phyloP scores from a whole-genome alignment of 805 yeast genomes.

The Debaryomyces prosopidis region DNA sequence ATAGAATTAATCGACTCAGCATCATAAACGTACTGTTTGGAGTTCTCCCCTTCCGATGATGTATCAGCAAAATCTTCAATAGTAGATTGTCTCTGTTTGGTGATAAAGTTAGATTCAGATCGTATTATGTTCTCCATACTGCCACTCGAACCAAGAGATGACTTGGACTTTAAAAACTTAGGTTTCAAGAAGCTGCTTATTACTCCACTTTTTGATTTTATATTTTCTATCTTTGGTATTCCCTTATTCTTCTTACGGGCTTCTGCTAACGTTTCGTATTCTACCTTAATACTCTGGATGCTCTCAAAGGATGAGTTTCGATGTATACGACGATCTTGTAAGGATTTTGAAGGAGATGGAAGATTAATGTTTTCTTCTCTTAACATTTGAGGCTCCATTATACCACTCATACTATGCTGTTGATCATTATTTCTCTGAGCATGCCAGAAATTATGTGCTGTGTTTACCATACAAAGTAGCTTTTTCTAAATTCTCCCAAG shows the following conservation, averaged over 20 bases:
- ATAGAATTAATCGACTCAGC: slow-evolving; percentile 33
- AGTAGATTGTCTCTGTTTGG: slow-evolving; percentile 16
- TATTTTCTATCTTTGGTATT: not conserved
- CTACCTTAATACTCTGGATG: not conserved
- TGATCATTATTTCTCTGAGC: no score
- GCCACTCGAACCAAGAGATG: slow-evolving; percentile 12
- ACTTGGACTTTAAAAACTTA: slow-evolving; percentile 18
- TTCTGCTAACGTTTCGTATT: not conserved
- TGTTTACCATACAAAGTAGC: no score
- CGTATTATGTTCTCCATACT: not conserved
- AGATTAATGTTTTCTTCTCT: slow-evolving; percentile 9
- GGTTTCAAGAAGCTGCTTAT: slow-evolving; percentile 16
- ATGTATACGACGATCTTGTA: slow-evolving; percentile 23
- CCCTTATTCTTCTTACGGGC: not conserved
- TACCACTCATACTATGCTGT: no score
- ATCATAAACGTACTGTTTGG: slow-evolving; percentile 13
- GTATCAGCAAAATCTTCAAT: slow-evolving; percentile 44
- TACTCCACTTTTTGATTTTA: slow-evolving; percentile 1
- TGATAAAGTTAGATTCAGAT: not conserved
- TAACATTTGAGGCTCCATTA: no score
- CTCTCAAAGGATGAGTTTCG: slow-evolving; percentile 25
- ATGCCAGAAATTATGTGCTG: no score
- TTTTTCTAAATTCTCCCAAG: no score
- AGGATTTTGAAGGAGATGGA: slow-evolving; percentile 27
- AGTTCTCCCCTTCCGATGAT: slow-evolving; percentile 15